These are phyloP conservation scores for Podaxis carcinomalis DNA, from an alignment of 768 basidiomycete genomes.

Conservation along the genomic window DNA sequence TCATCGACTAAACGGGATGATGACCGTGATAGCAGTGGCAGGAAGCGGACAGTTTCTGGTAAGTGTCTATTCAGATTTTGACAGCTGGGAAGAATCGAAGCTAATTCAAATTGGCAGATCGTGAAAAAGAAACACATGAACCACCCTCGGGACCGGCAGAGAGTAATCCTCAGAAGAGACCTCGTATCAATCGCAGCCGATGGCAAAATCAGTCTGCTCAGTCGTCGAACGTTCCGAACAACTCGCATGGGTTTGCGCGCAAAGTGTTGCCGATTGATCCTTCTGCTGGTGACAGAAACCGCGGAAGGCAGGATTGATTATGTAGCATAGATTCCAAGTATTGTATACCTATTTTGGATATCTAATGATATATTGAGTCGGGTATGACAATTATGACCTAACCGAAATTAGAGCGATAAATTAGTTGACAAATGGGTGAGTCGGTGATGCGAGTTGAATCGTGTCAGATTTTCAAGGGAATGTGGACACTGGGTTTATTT, in stretches of 20 bases:
- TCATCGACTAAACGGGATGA: constrained; percentile 43
- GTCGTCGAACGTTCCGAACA: constrained; percentile 16
- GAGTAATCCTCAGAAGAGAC: constrained; percentile 46
- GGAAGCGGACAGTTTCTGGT: constrained; percentile 73
- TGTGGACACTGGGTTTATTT: constrained; percentile 21
- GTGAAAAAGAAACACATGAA: constrained; percentile 53
- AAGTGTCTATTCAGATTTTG: constrained; percentile 19
- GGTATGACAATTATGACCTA: not conserved
- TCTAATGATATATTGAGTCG: constrained; percentile 11
- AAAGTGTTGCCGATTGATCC: constrained; percentile 62
- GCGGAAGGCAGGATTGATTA: constrained; percentile 51
- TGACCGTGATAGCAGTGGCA: constrained; percentile 49
- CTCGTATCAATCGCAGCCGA: constrained; percentile 52
- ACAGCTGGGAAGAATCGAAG: not conserved
- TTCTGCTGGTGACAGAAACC: constrained; percentile 52
- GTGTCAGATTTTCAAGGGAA: constrained; percentile 11
- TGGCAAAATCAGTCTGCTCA: constrained; percentile 26
- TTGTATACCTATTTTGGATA: constrained; percentile 11
- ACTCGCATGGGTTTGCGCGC: constrained; percentile 43
- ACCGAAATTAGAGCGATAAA: not conserved
- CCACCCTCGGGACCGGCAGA: constrained; percentile 27
- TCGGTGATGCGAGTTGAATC: constrained; percentile 7
- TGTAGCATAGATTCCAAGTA: constrained; percentile 16
- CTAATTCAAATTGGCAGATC: constrained; percentile 37
- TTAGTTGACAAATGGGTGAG: constrained; percentile 7